These are phyloP conservation scores for Sphagnum contortum DNA, from an alignment of 225 moss, liverwort and hornwort genomes.

Conservation along the genomic window DNA sequence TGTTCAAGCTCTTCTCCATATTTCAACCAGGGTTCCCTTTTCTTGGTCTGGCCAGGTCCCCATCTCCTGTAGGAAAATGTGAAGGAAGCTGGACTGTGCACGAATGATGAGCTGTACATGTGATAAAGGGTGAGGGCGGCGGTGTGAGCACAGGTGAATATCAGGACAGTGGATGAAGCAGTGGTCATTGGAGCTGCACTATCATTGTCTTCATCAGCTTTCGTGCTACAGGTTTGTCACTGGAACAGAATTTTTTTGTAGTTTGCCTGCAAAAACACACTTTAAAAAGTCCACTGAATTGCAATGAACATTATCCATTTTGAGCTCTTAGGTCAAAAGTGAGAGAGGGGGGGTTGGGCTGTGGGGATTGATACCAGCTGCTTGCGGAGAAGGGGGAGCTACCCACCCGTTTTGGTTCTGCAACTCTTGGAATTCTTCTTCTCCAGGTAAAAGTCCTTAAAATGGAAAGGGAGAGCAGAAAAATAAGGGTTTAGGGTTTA, in stretches of 20 bases:
- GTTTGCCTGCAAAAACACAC: not conserved
- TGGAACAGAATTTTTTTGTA: not conserved
- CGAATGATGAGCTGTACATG: too few species aligned
- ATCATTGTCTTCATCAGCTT: constrained; percentile 97
- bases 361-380: constrained; percentile 38
- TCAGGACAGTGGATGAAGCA: constrained; percentile 88
- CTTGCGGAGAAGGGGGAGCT: constrained; percentile 97
- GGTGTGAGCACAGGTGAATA: constrained; percentile 53
- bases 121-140: too few species aligned
- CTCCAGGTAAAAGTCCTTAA: constrained; percentile 53
- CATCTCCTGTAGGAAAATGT: too few species aligned
- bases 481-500: too few species aligned
- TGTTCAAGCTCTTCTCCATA: too few species aligned
- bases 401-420: constrained; percentile 95
- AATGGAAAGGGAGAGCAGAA: not conserved
- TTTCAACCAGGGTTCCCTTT: too few species aligned
- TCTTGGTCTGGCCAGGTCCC: too few species aligned
- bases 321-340: too few species aligned
- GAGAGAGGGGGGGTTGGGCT: too few species aligned
- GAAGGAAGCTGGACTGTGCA: too few species aligned
- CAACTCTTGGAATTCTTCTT: constrained; percentile 91
- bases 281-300: too few species aligned
- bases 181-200: constrained; percentile 97
- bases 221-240: constrained; percentile 78
- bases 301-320: too few species aligned